Base-by-base conservation (phyloP, 1,284 basidiomycete genomes). In the Microbotryomycetes sp. region DNA sequence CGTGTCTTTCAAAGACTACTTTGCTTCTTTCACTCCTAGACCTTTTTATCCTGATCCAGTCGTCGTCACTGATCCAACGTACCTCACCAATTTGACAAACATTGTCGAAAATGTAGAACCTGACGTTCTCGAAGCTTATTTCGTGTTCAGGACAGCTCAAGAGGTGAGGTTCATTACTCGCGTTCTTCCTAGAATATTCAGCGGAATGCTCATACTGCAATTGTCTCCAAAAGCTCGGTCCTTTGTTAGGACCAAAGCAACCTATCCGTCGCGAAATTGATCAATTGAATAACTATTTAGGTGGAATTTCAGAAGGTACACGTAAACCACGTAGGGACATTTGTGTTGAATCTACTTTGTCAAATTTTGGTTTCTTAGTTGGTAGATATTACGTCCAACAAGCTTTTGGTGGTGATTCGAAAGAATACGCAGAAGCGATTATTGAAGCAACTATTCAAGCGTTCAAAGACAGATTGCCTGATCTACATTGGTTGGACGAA, bases 401-500 rank as follows among this genome's bases (percentile, higher is more conserved):
- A 74, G 88, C 90, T 0, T 97, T 97, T 75, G 83, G 83, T 4
- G 86, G 86, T 4, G 84, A 89, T 50, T 88, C 88, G 42, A 88
- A 84, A 75, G 81, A 82, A 71, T 87, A 88, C 71, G 90, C 86
- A 16, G 88, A 88, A 57, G 83, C 84, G 65, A 84, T 97, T 64
- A 96, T 98, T 73, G 83, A 81, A 85, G 87, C 87, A 59, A 89
- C 97, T 69, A 84, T 97, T 60, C 75, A 82, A 22, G 81, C 91
- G 0, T 98, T 97, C 81, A 86, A 92, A 75, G 77, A 78, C 26
- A 90, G 90, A 16, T 79, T 97, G 14, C 78, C 81, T 15, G 77
- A 84, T 59, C 81, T 97, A 56, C 81, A 86, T 50, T 98, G 94
- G 94, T 91, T 98, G 86, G 94, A 98, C 75, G 76, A 85, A 51